Conservation (phyloP, 352 stramenopile species). For the Phytophthora megakarya region DNA sequence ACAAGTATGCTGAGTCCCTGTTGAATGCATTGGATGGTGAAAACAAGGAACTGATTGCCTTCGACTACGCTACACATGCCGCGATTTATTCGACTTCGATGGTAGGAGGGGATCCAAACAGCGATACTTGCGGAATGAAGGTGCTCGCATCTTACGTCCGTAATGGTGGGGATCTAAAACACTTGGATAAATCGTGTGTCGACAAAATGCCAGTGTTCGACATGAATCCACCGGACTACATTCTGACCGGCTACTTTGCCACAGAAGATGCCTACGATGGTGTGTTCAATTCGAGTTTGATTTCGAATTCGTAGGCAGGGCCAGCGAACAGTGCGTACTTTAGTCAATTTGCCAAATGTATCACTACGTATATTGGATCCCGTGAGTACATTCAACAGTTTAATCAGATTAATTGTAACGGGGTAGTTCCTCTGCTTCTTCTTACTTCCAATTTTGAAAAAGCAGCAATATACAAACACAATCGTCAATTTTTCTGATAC, state of each 20-base stretch:
- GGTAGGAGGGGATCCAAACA: slow-evolving; percentile 14
- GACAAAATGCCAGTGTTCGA: slow-evolving; percentile 30
- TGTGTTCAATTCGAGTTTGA: slow-evolving; percentile 22
- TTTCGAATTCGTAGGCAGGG: no score
- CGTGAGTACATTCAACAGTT: no score
- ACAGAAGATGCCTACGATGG: no score
- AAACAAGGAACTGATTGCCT: slow-evolving; percentile 51
- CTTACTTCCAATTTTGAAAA: no score
- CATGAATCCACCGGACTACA: slow-evolving; percentile 34
- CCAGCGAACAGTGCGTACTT: no score
- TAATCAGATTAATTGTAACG: no score
- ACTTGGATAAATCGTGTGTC: slow-evolving; percentile 49
- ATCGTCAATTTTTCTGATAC: no score
- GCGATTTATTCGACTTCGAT: slow-evolving; percentile 43
- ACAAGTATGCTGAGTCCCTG: slow-evolving; percentile 55
- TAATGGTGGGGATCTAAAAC: slow-evolving; percentile 31
- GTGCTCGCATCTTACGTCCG: slow-evolving; percentile 49
- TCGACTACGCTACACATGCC: slow-evolving; percentile 44
- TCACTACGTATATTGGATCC: no score
- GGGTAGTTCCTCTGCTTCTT: no score
- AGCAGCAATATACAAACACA: no score
- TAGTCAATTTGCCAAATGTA: no score
- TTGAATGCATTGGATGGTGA: slow-evolving; percentile 35
- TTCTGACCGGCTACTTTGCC: no score
- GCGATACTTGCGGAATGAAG: slow-evolving; percentile 43